Evolutionary conservation across 2,329 filamentous ascomycete genomes (phyloP), one percentile per base, ranked within the genome.

Genomic region (Penicillium sp.): DNA sequence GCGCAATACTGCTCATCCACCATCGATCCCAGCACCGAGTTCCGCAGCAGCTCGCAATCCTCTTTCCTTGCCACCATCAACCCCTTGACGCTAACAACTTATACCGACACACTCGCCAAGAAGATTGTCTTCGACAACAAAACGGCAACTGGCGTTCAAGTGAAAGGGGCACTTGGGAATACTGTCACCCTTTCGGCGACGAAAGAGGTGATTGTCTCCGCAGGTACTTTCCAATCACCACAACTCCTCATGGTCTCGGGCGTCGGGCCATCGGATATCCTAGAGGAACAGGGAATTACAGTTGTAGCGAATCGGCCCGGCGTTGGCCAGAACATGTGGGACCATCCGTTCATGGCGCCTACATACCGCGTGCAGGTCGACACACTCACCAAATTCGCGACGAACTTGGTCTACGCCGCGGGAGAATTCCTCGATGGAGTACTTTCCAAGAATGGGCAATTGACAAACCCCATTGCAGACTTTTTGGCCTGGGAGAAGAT

Each of bases 181-280:
- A 53, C 47, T 0, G 50, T 60, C 8, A 79, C 67, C 33, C 76
- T 85, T 56, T 72, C 72, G 3, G 81, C 83, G 21, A 78, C 73
- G 16, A 75, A 75, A 29, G 84, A 86, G 60, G 76, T 78, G 6
- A 76, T 79, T 39, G 57, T 86, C 9, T 76, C 81, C 0, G 80
- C 78, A 1, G 84, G 84, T 7, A 73, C 77, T 3, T 82, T 81
- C 65, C 82, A 84, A 63, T 79, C 80, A 0, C 83, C 83, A 0
- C 81, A 85, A 58, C 68, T 84, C 7, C 73, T 84, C 7, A 81
- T 82, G 72, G 74, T 82, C 4, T 82, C 79, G 43, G 82, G 82
- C 1, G 68, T 79, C 55, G 82, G 82, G 0, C 80, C 80, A 1
- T 53, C 52, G 0, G 55, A 59, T 16, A 57, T 55, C 5, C 63